Evolutionary conservation across 2,329 filamentous ascomycete genomes (phyloP), one percentile per base, ranked within the genome.

Genomic region (Pseudocercospora cruenta): DNA sequence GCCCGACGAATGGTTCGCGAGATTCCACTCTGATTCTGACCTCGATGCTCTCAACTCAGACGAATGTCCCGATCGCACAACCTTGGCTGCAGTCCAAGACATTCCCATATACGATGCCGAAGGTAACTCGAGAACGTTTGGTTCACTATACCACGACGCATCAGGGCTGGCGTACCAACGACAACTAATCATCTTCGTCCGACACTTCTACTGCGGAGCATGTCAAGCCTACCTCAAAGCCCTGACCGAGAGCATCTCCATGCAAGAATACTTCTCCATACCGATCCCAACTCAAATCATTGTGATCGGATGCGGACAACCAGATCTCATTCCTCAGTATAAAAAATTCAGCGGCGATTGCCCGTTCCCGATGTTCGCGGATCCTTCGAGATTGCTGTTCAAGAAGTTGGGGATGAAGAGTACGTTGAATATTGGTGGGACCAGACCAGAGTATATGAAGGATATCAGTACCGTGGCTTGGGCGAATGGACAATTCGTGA

Each of bases 51-150:
- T 65, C 45, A 51, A 71, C 14, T 73, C 71, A 5, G 77, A 79
- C 64, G 72, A 75, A 24, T 73, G 72, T 22, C 78, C 77, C 2
- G 74, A 78, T 58, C 72, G 74, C 49, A 73, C 70, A 9, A 75
- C 73, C 21, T 71, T 79, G 9, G 74, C 73, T 33, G 72, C 71
- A 9, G 75, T 75, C 7, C 71, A 75, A 43, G 73, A 78, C 26
- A 72, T 79, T n/a, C 76, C 74, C 36, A 70, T 93, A 14, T 83
- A 90, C 51, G 89, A 91, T 76, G 81, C 81, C 43, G 77, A 88
- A 64, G 88, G 88, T 63, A 87, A 86, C 63, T 78, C 84, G 14
- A 84, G 84, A 51, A 80, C 85, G 0, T 92, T 92, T 78, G 85
- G 85, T 77, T 87, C 84, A 71, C 79, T 91, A 28, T 90, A 89